These are phyloP conservation scores for Pseudomicrostroma phylloplanum DNA, from an alignment of 1,284 basidiomycete genomes.

Conservation along the genomic window DNA sequence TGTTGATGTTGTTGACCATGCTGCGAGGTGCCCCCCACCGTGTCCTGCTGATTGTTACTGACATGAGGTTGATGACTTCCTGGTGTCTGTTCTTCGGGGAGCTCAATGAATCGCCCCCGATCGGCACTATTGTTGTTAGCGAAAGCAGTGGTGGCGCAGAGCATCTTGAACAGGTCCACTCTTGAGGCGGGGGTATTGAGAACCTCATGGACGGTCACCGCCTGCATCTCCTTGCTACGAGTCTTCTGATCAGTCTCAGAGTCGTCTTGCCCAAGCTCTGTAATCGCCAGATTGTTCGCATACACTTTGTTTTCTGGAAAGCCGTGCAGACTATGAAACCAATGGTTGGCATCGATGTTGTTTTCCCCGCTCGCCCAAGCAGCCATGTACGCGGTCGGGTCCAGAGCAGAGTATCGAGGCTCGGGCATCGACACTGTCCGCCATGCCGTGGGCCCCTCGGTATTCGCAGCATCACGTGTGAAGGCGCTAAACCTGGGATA, in stretches of 20 bases:
- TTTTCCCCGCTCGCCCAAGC: not conserved
- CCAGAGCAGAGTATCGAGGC: not conserved
- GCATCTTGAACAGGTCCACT: not conserved
- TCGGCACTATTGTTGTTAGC: not conserved
- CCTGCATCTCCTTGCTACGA: not conserved
- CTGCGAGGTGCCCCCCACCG: not conserved
- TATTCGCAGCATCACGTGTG: not conserved
- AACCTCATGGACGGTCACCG: not conserved
- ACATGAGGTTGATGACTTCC: not conserved
- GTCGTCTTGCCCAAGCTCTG: not conserved
- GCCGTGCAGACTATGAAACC: not conserved
- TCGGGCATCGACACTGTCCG: too few relatives aligned
- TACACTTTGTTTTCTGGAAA: not conserved
- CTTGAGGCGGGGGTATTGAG: not conserved
- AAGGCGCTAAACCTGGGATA: not conserved
- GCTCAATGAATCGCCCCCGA: not conserved
- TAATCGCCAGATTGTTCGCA: too few relatives aligned
- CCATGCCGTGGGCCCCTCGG: not conserved
- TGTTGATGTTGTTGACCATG: not conserved
- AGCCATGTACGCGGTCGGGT: not conserved
- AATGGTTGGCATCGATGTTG: not conserved
- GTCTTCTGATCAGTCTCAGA: not conserved
- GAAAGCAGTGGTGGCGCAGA: not conserved
- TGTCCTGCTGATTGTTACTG: not conserved
- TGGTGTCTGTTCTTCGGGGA: not conserved